These are phyloP conservation scores for Circinella minor DNA, from an alignment of 371 early-diverging fungal species.

Conservation along the genomic window DNA sequence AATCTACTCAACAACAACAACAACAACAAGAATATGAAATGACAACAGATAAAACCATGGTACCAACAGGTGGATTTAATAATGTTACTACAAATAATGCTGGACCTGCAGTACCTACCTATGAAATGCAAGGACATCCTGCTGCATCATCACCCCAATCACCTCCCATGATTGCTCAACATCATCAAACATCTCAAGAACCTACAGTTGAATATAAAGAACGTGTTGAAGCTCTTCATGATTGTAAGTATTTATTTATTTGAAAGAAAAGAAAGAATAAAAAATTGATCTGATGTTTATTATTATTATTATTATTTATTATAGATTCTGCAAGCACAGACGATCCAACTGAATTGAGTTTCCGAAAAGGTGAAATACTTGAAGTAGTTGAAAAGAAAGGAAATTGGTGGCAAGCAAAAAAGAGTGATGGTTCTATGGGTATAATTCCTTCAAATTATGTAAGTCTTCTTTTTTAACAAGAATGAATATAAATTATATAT, in stretches of 20 bases:
- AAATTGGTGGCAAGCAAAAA: slow-evolving; percentile 92
- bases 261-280: background rate
- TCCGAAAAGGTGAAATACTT: slow-evolving; percentile 80
- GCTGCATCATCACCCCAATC: slow-evolving; percentile 16
- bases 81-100: background rate
- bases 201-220: slow-evolving; percentile 34
- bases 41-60: slow-evolving; percentile 35
- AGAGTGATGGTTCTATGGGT: slow-evolving; percentile 76
- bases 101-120: background rate
- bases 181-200: background rate
- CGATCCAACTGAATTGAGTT: slow-evolving; percentile 86
- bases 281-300: background rate
- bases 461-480: slow-evolving; percentile 7
- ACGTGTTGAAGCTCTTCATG: slow-evolving; percentile 33
- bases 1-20: slow-evolving; percentile 6
- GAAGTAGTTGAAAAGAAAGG: slow-evolving; percentile 85
- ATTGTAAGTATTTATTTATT: slow-evolving; percentile 18
- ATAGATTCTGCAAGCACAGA: slow-evolving; percentile 76
- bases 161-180: background rate
- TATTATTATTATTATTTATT: background rate
- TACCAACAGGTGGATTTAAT: slow-evolving; percentile 13
- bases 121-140: slow-evolving; percentile 20
- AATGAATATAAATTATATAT: slow-evolving; percentile 1
- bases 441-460: slow-evolving; percentile 89
- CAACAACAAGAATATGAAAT: slow-evolving; percentile 26